Evolutionary conservation across 805 yeast species (phyloP), one percentile per base, ranked within the genome.

Genomic region (Starmera pachycereana): DNA sequence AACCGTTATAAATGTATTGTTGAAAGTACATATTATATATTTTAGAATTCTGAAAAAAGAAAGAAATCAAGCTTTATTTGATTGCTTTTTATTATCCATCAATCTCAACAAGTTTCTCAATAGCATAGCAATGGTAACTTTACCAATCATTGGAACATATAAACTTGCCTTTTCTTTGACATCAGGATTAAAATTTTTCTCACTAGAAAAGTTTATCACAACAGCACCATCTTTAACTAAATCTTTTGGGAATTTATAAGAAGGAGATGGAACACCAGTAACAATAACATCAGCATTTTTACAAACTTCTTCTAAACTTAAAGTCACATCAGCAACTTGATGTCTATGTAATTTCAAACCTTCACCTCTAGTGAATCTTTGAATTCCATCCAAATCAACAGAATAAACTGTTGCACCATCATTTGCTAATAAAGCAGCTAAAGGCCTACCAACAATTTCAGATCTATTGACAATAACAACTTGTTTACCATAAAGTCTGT

Each of bases 401-500:
- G 97, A 89, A 59, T 83, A 92, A 3, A 92, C 97, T 1, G 81
- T 81, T 18, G 98, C 98, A 46, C 98, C 98, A 56, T 92, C 98
- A 55, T 92, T 92, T 14, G 98, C 97, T 47, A 92, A 67, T 31
- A 92, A 62, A 0, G 98, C 97, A 29, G 97, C 97, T 44, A 92
- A 66, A 1, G 98, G 98, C 51, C 98, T 76, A 11, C 98, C 98
- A 18, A 92, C 98, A 54, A 92, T 90, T 62, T 92, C 98, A 11
- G 95, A 84, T 54, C 98, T 72, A 63, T 92, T 92, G 39, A 92
- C 89, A 35, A 92, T 79, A 37, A 94, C 79, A 41, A 90, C 72
- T 38, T 92, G 90, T 62, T 88, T 89, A 35, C 98, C 98, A 53
- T 86, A 92, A 18, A 92, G 69, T 46, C 96, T 72, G 66, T 92